Conservation (phyloP, 1,284 basidiomycete genomes). For the Irpex lacteus region DNA sequence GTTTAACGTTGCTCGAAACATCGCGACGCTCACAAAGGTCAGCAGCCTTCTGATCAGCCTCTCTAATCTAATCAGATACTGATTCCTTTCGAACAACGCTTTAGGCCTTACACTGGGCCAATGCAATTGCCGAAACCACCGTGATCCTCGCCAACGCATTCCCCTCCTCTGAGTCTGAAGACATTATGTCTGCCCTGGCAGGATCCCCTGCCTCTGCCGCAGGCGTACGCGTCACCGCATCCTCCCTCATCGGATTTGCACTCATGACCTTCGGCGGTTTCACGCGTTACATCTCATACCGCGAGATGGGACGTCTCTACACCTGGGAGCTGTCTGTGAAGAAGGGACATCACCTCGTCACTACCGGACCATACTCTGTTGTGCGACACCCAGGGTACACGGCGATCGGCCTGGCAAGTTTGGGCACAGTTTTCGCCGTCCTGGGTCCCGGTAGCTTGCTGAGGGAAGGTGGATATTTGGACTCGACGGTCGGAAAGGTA, state of each 20-base stretch:
- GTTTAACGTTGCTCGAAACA: neutral
- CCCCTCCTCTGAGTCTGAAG: neutral
- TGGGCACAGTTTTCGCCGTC: neutral
- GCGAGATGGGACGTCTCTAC: slow-evolving; percentile 7
- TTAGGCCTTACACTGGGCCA: neutral
- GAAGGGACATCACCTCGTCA: slow-evolving; percentile 4
- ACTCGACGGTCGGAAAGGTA: neutral
- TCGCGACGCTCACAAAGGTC: neutral
- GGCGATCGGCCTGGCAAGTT: neutral
- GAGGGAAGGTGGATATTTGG: slow-evolving; percentile 2
- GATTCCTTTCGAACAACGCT: neutral
- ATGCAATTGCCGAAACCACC: neutral
- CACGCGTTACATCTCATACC: slow-evolving; percentile 5
- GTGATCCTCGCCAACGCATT: neutral
- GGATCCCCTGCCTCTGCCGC: neutral
- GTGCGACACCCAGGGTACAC: slow-evolving; percentile 8
- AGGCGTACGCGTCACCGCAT: neutral
- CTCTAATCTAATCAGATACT: neutral
- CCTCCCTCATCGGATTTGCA: neutral
- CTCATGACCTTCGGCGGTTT: neutral
- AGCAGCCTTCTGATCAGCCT: neutral
- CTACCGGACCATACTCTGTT: slow-evolving; percentile 4
- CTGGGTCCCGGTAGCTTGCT: slow-evolving; percentile 8
- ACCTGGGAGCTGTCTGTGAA: slow-evolving; percentile 7
- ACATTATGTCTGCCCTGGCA: neutral